Base-by-base conservation (phyloP, 768 basidiomycete genomes). In the Lactarius quietus region DNA sequence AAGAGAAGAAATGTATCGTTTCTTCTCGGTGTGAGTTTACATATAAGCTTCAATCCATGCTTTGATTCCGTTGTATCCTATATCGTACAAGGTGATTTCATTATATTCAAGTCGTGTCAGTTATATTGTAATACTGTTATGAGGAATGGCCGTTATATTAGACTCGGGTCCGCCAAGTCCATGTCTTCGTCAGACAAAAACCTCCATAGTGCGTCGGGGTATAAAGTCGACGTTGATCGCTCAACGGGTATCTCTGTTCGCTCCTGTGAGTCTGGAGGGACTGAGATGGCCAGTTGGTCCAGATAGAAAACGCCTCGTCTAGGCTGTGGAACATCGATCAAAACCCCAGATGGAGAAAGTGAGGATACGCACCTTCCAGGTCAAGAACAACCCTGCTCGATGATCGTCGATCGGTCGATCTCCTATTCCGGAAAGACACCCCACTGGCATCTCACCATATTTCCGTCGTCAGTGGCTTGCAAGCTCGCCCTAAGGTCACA, bases 391-490 rank as follows among this genome's bases (percentile, higher is more conserved):
- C 73, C 90, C 57, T 85, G 85, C 73, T 98, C 97, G 38, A 99
- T 98, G 69, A 98, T 94, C 0, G 97, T 99, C 6, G 96, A 92
- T 72, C 97, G 96, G 2, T 88, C 85, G 54, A 99, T 89, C 76
- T 99, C 97, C 73, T 97, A 91, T 0, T 93, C 97, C 0, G 95
- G 93, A 75, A 99, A 99, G 6, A 98, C 89, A 63, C 95, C 97
- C 97, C 97, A 99, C 1, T n/a, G n/a, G n/a, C n/a, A n/a, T n/a
- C 97, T 99, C 8, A 99, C 97, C 0, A 94, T 95, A 75, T 98
- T 98, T 62, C 92, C 84, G 15, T n/a, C n/a, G n/a, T 86, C 89
- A 38, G 84, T 86, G 54, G 88, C 85, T 1, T 84, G 80, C 28
- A 96, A 85, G 73, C 97, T 98, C 15, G 86, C 93, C 68, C 81